These are phyloP conservation scores for Barnettozyma sucrosica DNA, from an alignment of 805 yeast genomes.

Conservation along the genomic window DNA sequence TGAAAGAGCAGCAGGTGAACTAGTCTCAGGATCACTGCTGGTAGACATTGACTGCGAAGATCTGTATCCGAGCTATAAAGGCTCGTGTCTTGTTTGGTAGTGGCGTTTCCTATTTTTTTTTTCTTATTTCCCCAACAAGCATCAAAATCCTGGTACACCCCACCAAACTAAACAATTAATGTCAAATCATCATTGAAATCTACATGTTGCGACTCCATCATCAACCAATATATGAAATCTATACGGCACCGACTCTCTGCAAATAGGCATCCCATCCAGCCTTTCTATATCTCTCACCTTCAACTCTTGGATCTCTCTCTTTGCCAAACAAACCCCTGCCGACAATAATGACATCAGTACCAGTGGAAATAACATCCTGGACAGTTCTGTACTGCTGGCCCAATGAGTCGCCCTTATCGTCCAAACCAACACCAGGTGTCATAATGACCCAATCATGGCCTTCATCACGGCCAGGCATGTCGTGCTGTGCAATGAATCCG, in stretches of 20 bases:
- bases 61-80: neutral
- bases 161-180: too few relatives aligned
- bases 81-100: neutral
- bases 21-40: neutral
- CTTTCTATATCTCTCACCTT: conserved; percentile 80
- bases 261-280: conserved; percentile 96
- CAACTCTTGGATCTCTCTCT: conserved; percentile 84
- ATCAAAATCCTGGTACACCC: neutral
- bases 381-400: conserved; percentile 98
- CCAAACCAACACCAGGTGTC: conserved; percentile 99
- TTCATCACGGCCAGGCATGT: conserved; percentile 76
- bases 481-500: conserved; percentile 92
- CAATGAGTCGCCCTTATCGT: conserved; percentile 89
- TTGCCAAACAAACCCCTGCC: conserved; percentile 95
- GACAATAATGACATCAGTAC: conserved; percentile 95
- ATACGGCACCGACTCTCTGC: conserved; percentile 28
- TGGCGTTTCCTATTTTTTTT: neutral
- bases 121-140: neutral
- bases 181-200: too few relatives aligned
- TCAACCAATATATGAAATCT: neutral
- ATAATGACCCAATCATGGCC: conserved; percentile 93
- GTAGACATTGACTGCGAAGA: neutral
- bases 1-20: conserved; percentile 25
- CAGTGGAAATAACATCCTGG: conserved; percentile 71
- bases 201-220: neutral